These are phyloP conservation scores for Coemansia sp. DNA, from an alignment of 192 early-diverging fungal species.

Conservation along the genomic window DNA sequence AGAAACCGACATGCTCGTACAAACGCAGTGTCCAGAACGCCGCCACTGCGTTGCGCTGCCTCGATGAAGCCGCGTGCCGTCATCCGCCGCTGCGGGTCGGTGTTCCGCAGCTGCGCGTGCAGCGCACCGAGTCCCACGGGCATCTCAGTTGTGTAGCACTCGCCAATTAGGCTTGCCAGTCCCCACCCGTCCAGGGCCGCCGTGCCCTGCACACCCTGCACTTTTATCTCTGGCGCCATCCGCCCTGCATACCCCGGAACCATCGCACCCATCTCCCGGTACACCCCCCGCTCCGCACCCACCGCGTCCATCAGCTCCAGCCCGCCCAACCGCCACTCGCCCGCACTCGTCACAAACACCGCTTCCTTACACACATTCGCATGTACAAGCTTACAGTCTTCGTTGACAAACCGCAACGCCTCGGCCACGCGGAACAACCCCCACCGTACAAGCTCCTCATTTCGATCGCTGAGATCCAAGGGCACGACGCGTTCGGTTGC, in stretches of 20 bases:
- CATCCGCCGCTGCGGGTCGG: conserved; percentile 64
- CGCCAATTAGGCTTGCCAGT: conserved; percentile 78
- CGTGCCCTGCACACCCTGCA: conserved; percentile 24
- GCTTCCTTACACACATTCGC: conserved; percentile 77
- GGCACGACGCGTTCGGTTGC: conserved; percentile 85
- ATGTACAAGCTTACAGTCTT: conserved; percentile 83
- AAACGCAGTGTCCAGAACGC: conserved; percentile 83
- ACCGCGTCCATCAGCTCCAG: conserved; percentile 74
- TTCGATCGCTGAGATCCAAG: conserved; percentile 58
- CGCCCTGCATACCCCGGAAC: conserved; percentile 39
- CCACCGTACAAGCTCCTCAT: conserved; percentile 69
- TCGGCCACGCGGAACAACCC: conserved; percentile 89
- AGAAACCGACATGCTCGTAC: conserved; percentile 79
- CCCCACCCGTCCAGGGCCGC: conserved; percentile 78
- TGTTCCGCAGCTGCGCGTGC: conserved; percentile 63
- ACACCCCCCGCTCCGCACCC: conserved; percentile 53
- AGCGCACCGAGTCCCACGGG: conserved; percentile 53
- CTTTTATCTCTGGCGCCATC: conserved; percentile 41
- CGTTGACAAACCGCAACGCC: conserved; percentile 83
- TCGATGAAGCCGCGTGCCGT: conserved; percentile 72
- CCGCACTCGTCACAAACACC: conserved; percentile 84
- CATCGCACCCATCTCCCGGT: conserved; percentile 26
- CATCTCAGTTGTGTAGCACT: conserved; percentile 71
- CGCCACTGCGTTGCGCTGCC: conserved; percentile 56
- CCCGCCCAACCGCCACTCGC: conserved; percentile 95